Evolutionary conservation across 2,329 filamentous ascomycete genomes (phyloP), one percentile per base, ranked within the genome.

Genomic region (Elsinoe ampelina): DNA sequence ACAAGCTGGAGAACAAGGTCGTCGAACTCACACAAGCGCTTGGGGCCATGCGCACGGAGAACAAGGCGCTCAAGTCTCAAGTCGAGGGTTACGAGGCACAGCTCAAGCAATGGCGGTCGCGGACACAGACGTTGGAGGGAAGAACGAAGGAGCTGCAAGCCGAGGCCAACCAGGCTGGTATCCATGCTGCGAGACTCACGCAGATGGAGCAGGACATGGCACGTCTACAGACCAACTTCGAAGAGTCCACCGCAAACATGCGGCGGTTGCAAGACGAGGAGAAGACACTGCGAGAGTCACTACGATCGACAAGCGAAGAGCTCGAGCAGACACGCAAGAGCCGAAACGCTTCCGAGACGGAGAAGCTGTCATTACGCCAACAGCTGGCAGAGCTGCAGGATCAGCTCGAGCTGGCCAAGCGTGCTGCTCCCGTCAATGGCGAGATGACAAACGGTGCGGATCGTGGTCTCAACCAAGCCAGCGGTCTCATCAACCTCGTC

Each of bases 1-100:
- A 98, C 79, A 97, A 95, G 78, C 78, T 98, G 65, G 93, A 98
- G 73, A 97, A 98, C 80, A 98, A 98, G 83, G 93, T 98, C 61
- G 89, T 98, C 61, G 93, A 98, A 75, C 81, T 98, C 67, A 98
- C 93, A 1, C 93, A 98, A 72, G 89, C 86, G 51, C 75, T 98
- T 65, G 91, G 93, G 63, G 85, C 89, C 8, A 86, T 95, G 80
- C 95, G 95, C 77, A 82, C 85, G 61, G 89, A 95, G 74, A 98
- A 98, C 81, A 96, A 95, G 78, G 81, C 82, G 58, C 80, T 98
- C 60, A 79, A 87, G 64, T 85, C 82, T 35, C 91, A 97, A 72
- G 86, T 98, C 50, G 89, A 96, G 72, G 96, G 88, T 71, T 96
- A 97, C 75, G 92, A 98, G 71, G 85, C 81, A 63, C 93, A 98